Base-by-base conservation (phyloP, 2,329 filamentous ascomycete species). In the Thielaviopsis punctulata region DNA sequence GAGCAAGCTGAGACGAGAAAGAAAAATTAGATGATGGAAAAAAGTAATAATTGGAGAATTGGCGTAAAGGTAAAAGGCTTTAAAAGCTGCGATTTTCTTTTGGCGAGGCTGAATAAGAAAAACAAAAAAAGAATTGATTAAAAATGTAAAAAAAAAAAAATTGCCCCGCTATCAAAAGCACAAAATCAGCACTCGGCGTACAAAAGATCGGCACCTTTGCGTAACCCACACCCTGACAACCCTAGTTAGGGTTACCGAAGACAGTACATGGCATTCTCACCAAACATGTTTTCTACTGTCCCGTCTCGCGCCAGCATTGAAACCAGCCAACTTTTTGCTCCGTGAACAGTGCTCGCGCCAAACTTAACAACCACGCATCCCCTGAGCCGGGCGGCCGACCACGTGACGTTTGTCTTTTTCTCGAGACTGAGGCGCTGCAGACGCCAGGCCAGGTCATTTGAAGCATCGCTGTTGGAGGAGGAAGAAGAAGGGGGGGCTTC, bases 311-410 rank as follows among this genome's bases (percentile, higher is more conserved):
- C 66, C 46, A 95, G 68, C 76, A 95, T 84, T 6, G 72, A 73
- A 9, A 80, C 79, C 54, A 96, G 72, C 87, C 89, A 96, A 46
- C 76, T 69, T 58, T 85, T 78, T 3, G 82, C 88, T 23, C 82
- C 83, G 64, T 96, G 88, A 22, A 95, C 82, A 45, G 82, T 82
- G 52, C 73, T 74, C 1, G 89, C 86, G 1, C 86, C 87, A 63
- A 96, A 93, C 64, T 96, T 96, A 59, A 96, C 83, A 23, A 95
- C 74, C 3, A 92, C 82, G 61, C 90, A 95, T 3, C 86, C 83
- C 51, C 88, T 75, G 30, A 93, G 79, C 23, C 75, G 76, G 13
- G 88, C 85, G 12, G 84, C 86, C 23, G 87, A 89, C 86, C 88
- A 95, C 3, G 90, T 69, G 3, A 94, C 65, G 15, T 76, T 76